phyloP scores from a whole-genome alignment of 1,284 basidiomycete species.

The Microbotryomycetes sp. region DNA sequence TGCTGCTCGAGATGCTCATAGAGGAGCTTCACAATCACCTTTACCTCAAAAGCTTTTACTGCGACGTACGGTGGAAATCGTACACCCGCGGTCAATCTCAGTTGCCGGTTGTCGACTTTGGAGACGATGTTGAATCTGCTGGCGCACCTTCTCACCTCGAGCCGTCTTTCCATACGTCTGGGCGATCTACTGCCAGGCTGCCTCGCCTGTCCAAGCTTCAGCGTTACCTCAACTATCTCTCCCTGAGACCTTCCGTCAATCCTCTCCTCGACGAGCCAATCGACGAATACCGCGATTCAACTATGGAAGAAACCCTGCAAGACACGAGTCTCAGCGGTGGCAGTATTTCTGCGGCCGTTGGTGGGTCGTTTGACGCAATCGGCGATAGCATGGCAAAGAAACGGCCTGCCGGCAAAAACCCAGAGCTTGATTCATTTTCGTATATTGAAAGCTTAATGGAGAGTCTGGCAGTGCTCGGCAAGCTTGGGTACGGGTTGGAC shows the following conservation, averaged over 20 bases:
- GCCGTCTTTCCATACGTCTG: conserved; percentile 20
- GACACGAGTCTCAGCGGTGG: neutral
- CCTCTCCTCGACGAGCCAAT: conserved; percentile 57
- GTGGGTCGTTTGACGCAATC: neutral
- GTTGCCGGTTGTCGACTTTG: conserved; percentile 55
- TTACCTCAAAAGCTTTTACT: conserved; percentile 97
- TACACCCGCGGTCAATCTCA: conserved; percentile 72
- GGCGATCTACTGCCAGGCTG: conserved; percentile 16
- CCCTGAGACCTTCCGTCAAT: conserved; percentile 65
- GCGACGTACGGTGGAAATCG: conserved; percentile 80
- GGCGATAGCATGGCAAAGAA: neutral
- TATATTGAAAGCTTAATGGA: conserved; percentile 94
- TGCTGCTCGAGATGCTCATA: conserved; percentile 80
- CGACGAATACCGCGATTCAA: conserved; percentile 34
- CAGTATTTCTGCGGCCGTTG: neutral
- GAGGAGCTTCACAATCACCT: conserved; percentile 96
- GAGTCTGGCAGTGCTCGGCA: conserved; percentile 81
- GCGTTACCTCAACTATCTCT: conserved; percentile 62
- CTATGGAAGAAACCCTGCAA: neutral
- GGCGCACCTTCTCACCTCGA: conserved; percentile 32
- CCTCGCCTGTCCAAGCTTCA: conserved; percentile 29
- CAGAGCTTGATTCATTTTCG: conserved; percentile 84
- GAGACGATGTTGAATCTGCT: conserved; percentile 48
- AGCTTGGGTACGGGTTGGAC: conserved; percentile 78
- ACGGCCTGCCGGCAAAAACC: conserved; percentile 48